phyloP scores from a whole-genome alignment of 352 stramenopile species.

The Globisporangium solare region DNA sequence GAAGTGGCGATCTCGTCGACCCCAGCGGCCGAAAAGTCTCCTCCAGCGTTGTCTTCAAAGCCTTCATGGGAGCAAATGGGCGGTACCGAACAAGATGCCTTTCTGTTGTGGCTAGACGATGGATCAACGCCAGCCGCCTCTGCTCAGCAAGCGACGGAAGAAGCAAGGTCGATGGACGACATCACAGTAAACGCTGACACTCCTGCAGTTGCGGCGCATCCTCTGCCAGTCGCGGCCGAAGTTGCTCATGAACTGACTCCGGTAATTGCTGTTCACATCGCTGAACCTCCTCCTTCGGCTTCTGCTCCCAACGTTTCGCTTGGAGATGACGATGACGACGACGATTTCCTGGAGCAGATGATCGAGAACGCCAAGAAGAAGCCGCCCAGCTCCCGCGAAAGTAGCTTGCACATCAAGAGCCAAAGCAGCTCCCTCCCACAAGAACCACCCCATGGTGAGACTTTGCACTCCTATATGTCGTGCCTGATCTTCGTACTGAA shows the following conservation, averaged over 20 bases:
- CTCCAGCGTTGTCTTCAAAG: constrained; percentile 10
- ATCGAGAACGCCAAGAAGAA: constrained; percentile 50
- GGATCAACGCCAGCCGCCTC: constrained; percentile 7
- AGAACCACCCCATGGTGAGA: constrained; percentile 10
- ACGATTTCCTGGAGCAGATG: constrained; percentile 56
- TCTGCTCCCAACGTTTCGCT: constrained; percentile 18
- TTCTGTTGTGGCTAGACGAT: constrained; percentile 80
- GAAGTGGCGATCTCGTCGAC: neutral
- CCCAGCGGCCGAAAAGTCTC: neutral
- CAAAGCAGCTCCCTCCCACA: constrained; percentile 27
- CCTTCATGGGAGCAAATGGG: constrained; percentile 24
- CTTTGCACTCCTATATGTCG: neutral
- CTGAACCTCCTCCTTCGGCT: neutral
- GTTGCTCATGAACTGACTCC: constrained; percentile 5
- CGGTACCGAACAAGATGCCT: constrained; percentile 49
- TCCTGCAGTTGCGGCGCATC: neutral
- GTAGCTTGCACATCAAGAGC: constrained; percentile 67
- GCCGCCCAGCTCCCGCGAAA: constrained; percentile 38
- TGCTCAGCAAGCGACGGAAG: neutral
- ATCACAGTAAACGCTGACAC: constrained; percentile 9
- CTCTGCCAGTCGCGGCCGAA: neutral
- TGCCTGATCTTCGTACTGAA: neutral
- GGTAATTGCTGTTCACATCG: constrained; percentile 10
- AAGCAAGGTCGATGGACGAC: constrained; percentile 13
- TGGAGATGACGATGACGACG: constrained; percentile 30